Conservation (phyloP, 169 alveolate species). For the Babesia bigemina region DNA sequence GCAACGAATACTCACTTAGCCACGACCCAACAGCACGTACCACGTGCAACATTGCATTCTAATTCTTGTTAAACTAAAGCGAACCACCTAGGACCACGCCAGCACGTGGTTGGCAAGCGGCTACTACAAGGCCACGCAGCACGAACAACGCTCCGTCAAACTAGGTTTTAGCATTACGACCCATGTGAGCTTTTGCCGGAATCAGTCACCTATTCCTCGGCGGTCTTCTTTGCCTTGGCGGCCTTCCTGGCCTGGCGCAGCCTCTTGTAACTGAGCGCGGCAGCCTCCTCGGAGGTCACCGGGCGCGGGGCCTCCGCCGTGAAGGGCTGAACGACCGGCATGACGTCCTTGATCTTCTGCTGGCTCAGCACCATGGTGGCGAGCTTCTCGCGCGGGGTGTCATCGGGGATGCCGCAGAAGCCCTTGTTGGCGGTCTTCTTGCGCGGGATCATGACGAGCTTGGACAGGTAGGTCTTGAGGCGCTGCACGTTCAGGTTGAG, state of each 20-base stretch:
- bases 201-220: constrained; percentile 16
- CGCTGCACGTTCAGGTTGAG: constrained; percentile 93
- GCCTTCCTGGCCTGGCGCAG: constrained; percentile 63
- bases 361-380: constrained; percentile 64
- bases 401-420: constrained; percentile 91
- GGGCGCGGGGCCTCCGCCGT: constrained; percentile 62
- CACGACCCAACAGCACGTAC: too few relatives aligned
- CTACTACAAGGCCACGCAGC: too few relatives aligned
- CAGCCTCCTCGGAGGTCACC: constrained; percentile 51
- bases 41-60: too few relatives aligned
- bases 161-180: too few relatives aligned
- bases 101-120: too few relatives aligned
- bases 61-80: too few relatives aligned
- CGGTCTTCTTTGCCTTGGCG: constrained; percentile 68
- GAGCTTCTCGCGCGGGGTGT: constrained; percentile 81
- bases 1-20: too few relatives aligned
- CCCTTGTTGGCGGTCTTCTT: constrained; percentile 95
- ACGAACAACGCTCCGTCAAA: too few relatives aligned
- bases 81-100: too few relatives aligned
- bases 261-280: constrained; percentile 27
- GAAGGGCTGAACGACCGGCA: constrained; percentile 70
- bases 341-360: constrained; percentile 66
- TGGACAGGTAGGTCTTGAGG: constrained; percentile 92
- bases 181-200: too few relatives aligned
- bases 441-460: constrained; percentile 94